Base-by-base conservation (phyloP, 768 basidiomycete genomes). In the Phanerochaete sordida region DNA sequence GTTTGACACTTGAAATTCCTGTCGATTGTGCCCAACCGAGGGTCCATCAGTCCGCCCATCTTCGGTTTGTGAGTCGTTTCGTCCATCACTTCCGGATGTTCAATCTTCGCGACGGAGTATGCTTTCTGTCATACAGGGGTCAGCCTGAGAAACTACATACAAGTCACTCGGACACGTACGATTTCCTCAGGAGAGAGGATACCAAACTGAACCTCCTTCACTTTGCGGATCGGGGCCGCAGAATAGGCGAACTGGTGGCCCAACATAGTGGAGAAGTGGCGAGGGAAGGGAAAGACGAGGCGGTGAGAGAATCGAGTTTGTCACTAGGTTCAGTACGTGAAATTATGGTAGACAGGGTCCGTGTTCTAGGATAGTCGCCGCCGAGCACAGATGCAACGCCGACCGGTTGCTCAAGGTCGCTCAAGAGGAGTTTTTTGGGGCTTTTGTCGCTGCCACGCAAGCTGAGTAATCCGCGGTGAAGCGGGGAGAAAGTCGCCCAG, bases 111-210 rank as follows among this genome's bases (percentile, higher is more conserved):
- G 30, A 98, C 95, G 15, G 95, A 97, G 75, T 93, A 92, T 24
- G 95, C 96, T 94, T 99, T 98, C 95, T 97, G 75, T 64, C 54
- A 48, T 48, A 50, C 52, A 63, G 50, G 50, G 61, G 58, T 62
- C 31, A 63, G 44, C 48, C 45, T 37, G 19, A 35, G 58, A 59
- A 59, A 60, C 56, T 37, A 56, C 39, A 51, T 30, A 45, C 13
- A n/a, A 55, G 6, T 23, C 0, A 50, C 21, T 15, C n/a, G 48
- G 39, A 31, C 23, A 84, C 88, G 72, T 70, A 98, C 95, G 71
- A 98, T 98, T 82, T 98, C 97, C 77, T 98, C 97, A 11, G 97
- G 97, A 33, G 95, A 95, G 68, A 99, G 87, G 68, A 99, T 94
- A 69, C 96, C 95, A 81, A 98, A 98, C 75, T 98, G 95, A 63